Conservation (phyloP, 225 moss, liverwort and hornwort genomes). For the Takakia lepidozioides region DNA sequence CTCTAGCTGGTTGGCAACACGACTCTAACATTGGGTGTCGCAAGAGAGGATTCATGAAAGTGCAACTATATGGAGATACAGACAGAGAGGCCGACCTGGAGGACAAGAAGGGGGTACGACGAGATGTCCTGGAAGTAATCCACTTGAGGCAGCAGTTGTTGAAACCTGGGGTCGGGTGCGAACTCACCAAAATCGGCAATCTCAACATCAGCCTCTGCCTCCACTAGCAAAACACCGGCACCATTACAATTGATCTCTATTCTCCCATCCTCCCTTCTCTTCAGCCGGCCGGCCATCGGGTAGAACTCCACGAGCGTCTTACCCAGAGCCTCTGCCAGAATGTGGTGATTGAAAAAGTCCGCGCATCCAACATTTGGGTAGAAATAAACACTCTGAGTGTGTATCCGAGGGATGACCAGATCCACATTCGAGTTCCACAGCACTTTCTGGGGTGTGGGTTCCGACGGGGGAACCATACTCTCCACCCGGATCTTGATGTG, state of each 20-base stretch:
- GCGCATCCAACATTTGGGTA: constrained; percentile 41
- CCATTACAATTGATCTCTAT: constrained; percentile 70
- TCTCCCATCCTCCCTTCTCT: constrained; percentile 34
- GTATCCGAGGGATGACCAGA: constrained; percentile 81
- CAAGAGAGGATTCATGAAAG: no score
- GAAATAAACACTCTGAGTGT: constrained; percentile 83
- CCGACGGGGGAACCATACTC: constrained; percentile 71
- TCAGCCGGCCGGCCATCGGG: constrained; percentile 77
- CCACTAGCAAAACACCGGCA: constrained; percentile 70
- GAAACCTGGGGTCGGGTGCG: constrained; percentile 70
- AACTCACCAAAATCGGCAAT: constrained; percentile 77
- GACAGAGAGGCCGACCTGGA: constrained; percentile 49
- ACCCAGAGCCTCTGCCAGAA: constrained; percentile 55
- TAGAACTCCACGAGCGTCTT: constrained; percentile 71
- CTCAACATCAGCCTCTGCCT: constrained; percentile 52
- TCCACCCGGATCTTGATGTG: no score
- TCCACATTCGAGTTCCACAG: constrained; percentile 89
- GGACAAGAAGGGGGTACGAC: constrained; percentile 65
- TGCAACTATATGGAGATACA: no score
- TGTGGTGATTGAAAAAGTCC: constrained; percentile 51
- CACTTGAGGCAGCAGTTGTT: constrained; percentile 72
- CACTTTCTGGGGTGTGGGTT: constrained; percentile 38
- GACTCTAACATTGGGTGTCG: no score
- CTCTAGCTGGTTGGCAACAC: no score
- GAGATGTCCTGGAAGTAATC: constrained; percentile 46